Evolutionary conservation across 2,329 filamentous ascomycete genomes (phyloP), one percentile per base, ranked within the genome.

Genomic region (Monosporascus sp.): DNA sequence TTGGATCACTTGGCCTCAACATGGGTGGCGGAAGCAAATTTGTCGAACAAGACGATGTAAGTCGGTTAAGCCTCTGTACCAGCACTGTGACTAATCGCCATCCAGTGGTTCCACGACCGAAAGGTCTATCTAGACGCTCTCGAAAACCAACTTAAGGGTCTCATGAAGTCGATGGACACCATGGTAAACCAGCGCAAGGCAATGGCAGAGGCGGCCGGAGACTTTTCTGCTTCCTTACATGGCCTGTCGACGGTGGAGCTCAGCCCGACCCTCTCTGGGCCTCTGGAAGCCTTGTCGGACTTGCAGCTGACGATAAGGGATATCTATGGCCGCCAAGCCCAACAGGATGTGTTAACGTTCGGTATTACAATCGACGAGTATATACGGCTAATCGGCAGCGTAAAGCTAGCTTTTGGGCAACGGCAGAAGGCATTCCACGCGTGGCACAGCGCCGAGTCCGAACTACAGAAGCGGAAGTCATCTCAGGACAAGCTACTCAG

Each of bases 351-450:
- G 35, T 79, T 99, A 50, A 99, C 94, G 0, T 85, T 99, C 59
- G 94, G 94, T 38, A 97, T 97, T 66, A 96, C 96, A 44, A 92
- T 99, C 58, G 94, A 99, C 60, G 94, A 99, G 73, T 99, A 99
- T 72, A 95, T 99, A 62, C 90, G 94, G 5, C 75, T 99, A 44
- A 97, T 99, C 63, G 91, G 91, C 35, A 95, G 89, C 52, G 89
- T 97, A 56, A 99, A 99, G 78, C 89, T 88, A 57, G 90, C 94
- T 0, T 99, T 99, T 67, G 75, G 81, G 37, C 92, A 97, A 71
- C 86, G 94, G 53, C 94, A 99, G 70, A 97, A 97, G 71, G 89
- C 92, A 1, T 99, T 94, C 68, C 90, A 97, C 69, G 86, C 88
- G 44, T 99, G 94, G 93, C 92, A 97, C 68, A 75, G 83, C 3